These are phyloP conservation scores for Russula vinacea DNA, from an alignment of 768 basidiomycete genomes.

Conservation along the genomic window DNA sequence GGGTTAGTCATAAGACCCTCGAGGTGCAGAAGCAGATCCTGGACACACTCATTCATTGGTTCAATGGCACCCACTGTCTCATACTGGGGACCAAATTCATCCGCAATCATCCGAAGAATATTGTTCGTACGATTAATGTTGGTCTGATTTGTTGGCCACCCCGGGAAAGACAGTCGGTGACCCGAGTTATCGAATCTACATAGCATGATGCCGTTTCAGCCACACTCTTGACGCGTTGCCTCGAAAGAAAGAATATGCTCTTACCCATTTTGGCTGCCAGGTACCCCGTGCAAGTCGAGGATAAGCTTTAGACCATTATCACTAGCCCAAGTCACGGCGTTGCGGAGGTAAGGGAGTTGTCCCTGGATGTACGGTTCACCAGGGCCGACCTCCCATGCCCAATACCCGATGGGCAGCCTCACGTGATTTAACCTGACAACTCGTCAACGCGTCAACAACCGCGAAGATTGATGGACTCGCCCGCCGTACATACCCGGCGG, in stretches of 20 bases:
- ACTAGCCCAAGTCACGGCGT: conserved; percentile 68
- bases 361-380: conserved; percentile 81
- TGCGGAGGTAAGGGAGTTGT: conserved; percentile 65
- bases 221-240: background rate
- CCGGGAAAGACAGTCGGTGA: conserved; percentile 54
- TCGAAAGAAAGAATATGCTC: too few species aligned
- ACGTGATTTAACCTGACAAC: conserved; percentile 71
- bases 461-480: background rate
- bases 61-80: conserved; percentile 64
- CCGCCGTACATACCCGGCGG: conserved; percentile 55
- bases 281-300: conserved; percentile 66
- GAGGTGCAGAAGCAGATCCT: background rate
- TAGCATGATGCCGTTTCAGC: background rate
- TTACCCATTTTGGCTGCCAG: conserved; percentile 82
- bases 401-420: conserved; percentile 83
- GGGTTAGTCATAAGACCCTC: background rate
- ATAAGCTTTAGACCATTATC: conserved; percentile 73
- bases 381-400: conserved; percentile 79
- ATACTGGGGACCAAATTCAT: conserved; percentile 53
- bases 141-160: conserved; percentile 64
- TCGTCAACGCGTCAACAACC: conserved; percentile 21
- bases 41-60: conserved; percentile 69
- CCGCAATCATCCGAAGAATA: conserved; percentile 60
- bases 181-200: conserved; percentile 80
- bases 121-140: conserved; percentile 66